Conservation (phyloP, 306 rosid species). For the Glycyrrhiza uralensis region DNA sequence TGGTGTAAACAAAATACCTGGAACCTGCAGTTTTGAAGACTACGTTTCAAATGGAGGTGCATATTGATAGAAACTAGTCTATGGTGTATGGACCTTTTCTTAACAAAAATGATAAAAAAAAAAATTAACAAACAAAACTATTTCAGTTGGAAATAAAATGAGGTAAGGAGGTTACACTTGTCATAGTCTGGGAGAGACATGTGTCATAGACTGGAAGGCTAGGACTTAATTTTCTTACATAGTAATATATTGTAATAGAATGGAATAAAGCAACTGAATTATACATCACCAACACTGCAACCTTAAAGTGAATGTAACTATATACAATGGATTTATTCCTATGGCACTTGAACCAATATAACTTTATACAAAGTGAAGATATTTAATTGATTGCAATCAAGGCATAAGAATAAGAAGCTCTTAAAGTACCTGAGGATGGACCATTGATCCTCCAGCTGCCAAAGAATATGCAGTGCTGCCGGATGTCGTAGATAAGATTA, state of each 20-base stretch:
- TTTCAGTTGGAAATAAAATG: no score
- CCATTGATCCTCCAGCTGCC: constrained; percentile 99
- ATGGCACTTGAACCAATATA: background rate
- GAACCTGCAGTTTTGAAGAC: constrained; percentile 63
- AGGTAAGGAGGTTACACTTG: no score
- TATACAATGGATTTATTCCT: no score
- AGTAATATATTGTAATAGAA: no score
- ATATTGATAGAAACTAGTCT: background rate
- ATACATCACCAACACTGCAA: background rate
- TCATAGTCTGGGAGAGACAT: no score
- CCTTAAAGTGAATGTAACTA: background rate
- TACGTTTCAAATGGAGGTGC: background rate
- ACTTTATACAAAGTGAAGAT: background rate
- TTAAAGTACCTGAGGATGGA: constrained; percentile 89
- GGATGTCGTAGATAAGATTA: constrained; percentile 88
- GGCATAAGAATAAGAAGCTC: background rate
- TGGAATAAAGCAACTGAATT: background rate
- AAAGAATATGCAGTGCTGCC: constrained; percentile 97
- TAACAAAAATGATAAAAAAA: no score
- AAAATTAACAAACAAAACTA: no score
- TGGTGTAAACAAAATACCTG: constrained; percentile 91
- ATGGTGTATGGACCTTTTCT: no score
- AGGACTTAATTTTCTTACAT: no score
- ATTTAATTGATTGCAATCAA: background rate
- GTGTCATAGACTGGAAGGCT: no score